A percentile compares a stretch with the other conserved stretches of the same genome.
phyloP scores from a whole-genome alignment of 2,329 filamentous ascomycete genomes.

The Colletotrichum noveboracense region DNA sequence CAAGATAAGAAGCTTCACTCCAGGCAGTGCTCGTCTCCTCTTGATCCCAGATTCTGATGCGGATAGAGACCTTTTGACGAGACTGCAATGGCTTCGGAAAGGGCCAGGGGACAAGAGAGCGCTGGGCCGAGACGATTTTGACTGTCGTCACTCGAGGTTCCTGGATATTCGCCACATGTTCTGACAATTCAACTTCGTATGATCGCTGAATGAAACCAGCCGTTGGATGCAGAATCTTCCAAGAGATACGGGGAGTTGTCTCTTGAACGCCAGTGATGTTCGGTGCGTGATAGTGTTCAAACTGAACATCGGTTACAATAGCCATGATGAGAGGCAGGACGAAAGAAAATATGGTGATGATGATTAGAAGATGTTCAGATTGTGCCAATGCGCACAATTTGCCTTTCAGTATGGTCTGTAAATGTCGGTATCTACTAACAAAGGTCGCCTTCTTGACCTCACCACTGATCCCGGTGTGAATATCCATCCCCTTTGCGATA shows the following conservation, averaged over 20 bases:
- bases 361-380: no score
- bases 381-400: no score
- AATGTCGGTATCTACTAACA: no score
- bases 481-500: no score
- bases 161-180: background rate
- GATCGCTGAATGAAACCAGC: background rate
- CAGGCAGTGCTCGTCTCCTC: conserved; percentile 24
- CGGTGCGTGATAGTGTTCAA: background rate
- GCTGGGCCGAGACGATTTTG: background rate
- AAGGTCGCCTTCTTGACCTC: no score
- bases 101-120: conserved; percentile 43
- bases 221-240: background rate
- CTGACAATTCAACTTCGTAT: background rate
- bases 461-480: no score
- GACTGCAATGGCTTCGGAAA: conserved; percentile 30
- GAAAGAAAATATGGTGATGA: no score
- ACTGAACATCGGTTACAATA: background rate
- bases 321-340: background rate
- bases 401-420: no score
- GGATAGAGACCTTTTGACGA: conserved; percentile 33
- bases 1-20: conserved; percentile 32
- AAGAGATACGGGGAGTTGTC: background rate
- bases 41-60: conserved; percentile 34
- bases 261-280: background rate
- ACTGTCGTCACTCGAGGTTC: background rate